Conservation (phyloP, 768 basidiomycete genomes). For the Collybiopsis confluens region DNA sequence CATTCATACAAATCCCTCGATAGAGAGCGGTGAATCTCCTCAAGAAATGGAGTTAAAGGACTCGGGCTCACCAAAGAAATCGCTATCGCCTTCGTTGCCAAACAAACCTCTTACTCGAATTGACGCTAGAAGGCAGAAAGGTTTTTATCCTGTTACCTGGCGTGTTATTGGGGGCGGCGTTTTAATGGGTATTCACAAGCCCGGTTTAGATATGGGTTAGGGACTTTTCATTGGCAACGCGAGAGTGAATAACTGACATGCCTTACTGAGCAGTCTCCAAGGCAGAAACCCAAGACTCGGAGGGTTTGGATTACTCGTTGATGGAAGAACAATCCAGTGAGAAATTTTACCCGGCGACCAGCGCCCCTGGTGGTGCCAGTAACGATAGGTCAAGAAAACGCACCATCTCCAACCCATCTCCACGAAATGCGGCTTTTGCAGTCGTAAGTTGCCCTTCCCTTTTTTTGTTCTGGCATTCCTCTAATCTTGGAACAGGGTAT, state of each 20-base stretch:
- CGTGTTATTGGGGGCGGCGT: constrained; percentile 78
- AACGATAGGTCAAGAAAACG: not conserved
- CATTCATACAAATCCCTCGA: constrained; percentile 1
- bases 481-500: not conserved
- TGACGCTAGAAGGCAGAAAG: constrained; percentile 37
- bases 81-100: constrained; percentile 14
- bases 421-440: not conserved
- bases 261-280: too few species aligned
- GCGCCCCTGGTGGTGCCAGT: not conserved
- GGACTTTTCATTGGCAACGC: too few species aligned
- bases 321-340: too few species aligned
- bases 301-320: too few species aligned
- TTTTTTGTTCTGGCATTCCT: not conserved
- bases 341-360: not conserved
- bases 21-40: too few species aligned
- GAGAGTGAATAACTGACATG: too few species aligned
- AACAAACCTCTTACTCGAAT: constrained; percentile 22
- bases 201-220: not conserved
- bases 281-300: too few species aligned
- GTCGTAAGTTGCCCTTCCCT: not conserved
- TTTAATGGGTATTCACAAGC: constrained; percentile 38
- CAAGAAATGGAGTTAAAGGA: too few species aligned
- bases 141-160: constrained; percentile 67
- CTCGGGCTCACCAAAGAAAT: constrained; percentile 4
- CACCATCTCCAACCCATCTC: not conserved